Evolutionary conservation across 768 basidiomycete species (phyloP).

Genomic region (Lentinula sp.): DNA sequence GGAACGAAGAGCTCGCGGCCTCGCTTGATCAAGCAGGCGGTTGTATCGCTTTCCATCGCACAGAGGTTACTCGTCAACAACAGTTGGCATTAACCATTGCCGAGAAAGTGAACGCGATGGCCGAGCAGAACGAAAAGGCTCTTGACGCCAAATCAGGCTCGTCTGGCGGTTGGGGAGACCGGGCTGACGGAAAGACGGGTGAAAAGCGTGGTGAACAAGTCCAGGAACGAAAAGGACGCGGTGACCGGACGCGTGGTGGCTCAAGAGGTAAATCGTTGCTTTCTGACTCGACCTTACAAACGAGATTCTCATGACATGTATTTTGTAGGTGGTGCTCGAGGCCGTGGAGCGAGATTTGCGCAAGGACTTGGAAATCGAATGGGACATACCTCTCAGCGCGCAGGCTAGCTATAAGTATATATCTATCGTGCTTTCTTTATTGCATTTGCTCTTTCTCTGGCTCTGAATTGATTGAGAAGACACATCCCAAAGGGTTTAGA

Average conservation of each 20-base stretch:
- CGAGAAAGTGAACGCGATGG: slow-evolving; percentile 79
- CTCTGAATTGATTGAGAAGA: neutral
- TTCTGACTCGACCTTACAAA: neutral
- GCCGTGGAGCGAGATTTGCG: slow-evolving; percentile 74
- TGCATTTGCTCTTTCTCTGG: neutral
- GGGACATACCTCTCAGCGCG: slow-evolving; percentile 17
- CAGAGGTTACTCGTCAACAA: slow-evolving; percentile 84
- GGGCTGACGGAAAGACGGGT: slow-evolving; percentile 63
- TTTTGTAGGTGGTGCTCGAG: slow-evolving; percentile 52
- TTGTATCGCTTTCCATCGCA: slow-evolving; percentile 89
- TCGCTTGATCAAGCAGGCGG: slow-evolving; percentile 88
- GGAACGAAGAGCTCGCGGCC: slow-evolving; percentile 91
- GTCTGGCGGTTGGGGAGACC: slow-evolving; percentile 55
- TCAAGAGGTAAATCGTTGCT: slow-evolving; percentile 41
- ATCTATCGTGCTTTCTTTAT: neutral
- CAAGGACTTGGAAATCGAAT: slow-evolving; percentile 82
- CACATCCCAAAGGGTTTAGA: neutral
- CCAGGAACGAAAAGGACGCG: slow-evolving; percentile 71
- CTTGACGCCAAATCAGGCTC: slow-evolving; percentile 81
- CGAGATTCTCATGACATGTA: neutral
- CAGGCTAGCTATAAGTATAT: neutral
- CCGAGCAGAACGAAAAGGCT: slow-evolving; percentile 90
- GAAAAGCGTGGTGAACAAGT: slow-evolving; percentile 78
- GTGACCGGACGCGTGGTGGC: slow-evolving; percentile 58
- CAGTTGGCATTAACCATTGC: slow-evolving; percentile 86